Base-by-base conservation (phyloP, 1,284 basidiomycete species). In the Tilletiaria anomala region DNA sequence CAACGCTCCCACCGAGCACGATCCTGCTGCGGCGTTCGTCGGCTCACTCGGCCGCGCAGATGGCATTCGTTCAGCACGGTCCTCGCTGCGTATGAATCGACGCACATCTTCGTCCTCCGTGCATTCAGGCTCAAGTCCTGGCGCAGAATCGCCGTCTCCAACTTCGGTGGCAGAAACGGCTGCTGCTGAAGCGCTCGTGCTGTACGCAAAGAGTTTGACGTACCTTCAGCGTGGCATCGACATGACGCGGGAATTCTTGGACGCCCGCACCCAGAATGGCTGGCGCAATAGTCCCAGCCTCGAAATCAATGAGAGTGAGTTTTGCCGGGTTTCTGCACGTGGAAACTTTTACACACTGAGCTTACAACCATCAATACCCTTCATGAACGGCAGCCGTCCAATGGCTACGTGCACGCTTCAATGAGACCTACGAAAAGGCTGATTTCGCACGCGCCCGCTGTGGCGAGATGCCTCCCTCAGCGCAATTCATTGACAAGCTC, bases 201-300 rank as follows among this genome's bases (percentile, higher is more conserved):
- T 97, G 40, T 96, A 94, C 70, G 80, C 94, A 72, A 82, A 88
- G 50, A 75, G 91, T 32, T 81, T 96, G 75, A 77, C 80, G 1
- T 94, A 96, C 68, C 78, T 88, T 44, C 83, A 89, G 69, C 82
- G 81, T 65, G 91, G 87, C 8, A 86, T 91, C 20, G 91, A 86
- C 10, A 86, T 93, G 39, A 29, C 35, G 5, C 24, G 31, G 26
- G 31, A 15, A 8, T 40, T 35, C 14, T 11, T 39, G 15, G 26
- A 39, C 15, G 38, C 32, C 14, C 31, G 26, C 5, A 21, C 18
- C 14, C 20, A 36, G n/a, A 20, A 20, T 26, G 2, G 65, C 70
- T 35, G 15, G 5, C 17, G 33, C 14, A 11, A 19, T 11, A 18
- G 33, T 35, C 33, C 33, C 1, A 73, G 70, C 43, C 56, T 62